These are phyloP conservation scores for Chytriomyces sp. DNA, from an alignment of 192 early-diverging fungal genomes.

Conservation along the genomic window DNA sequence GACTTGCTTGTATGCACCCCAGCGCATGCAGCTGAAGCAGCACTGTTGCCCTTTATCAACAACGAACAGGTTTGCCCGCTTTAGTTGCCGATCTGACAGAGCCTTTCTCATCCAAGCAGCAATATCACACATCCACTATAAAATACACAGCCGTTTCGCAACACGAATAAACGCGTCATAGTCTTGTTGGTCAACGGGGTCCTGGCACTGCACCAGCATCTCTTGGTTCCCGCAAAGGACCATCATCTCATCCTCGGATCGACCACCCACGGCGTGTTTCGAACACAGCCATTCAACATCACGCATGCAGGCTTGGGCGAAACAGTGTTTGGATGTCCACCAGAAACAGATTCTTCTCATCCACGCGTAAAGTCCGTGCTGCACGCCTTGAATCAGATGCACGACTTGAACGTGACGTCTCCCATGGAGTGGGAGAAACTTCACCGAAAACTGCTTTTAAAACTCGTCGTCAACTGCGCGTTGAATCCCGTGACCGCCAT, in stretches of 20 bases:
- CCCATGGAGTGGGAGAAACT: neutral
- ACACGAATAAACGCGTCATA: neutral
- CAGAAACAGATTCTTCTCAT: neutral
- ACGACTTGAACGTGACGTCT: neutral
- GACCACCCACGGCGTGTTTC: conserved; percentile 23
- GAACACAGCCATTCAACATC: conserved; percentile 12
- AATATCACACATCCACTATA: too few species aligned
- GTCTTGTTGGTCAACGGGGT: conserved; percentile 33
- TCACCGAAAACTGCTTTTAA: conserved; percentile 8
- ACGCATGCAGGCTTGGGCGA: conserved; percentile 30
- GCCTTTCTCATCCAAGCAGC: too few species aligned
- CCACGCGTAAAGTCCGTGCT: neutral
- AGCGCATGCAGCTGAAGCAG: conserved; percentile 7
- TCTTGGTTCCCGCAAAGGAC: neutral
- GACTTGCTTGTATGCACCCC: conserved; percentile 27
- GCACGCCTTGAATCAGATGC: neutral
- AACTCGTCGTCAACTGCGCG: conserved; percentile 32
- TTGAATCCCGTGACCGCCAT: conserved; percentile 38
- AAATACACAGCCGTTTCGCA: too few species aligned
- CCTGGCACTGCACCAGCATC: neutral
- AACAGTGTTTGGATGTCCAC: conserved; percentile 26
- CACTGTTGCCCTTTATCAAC: neutral
- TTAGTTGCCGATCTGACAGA: neutral
- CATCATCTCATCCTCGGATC: conserved; percentile 8
- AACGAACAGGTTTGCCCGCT: neutral